A percentile compares a stretch with the other conserved stretches of the same genome.
Conservation (phyloP, 2,329 filamentous ascomycete genomes). For the Curvularia hawaiiensis region DNA sequence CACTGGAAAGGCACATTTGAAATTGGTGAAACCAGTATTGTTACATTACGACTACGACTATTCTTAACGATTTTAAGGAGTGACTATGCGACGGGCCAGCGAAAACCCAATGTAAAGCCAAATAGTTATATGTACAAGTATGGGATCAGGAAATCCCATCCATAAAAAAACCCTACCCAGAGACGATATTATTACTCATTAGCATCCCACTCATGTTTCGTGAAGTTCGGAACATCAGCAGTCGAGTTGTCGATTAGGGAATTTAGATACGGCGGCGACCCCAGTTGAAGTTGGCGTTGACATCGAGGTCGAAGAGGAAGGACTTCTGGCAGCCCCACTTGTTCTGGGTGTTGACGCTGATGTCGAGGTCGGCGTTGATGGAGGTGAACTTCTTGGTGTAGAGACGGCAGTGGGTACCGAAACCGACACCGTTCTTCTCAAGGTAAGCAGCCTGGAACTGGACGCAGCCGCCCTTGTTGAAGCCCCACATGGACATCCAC, state of each 20-base stretch:
- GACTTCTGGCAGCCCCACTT: slow-evolving; percentile 32
- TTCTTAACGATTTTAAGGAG: slow-evolving; percentile 13
- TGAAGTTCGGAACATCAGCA: background rate
- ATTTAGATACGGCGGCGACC: slow-evolving; percentile 3
- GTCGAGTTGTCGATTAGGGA: background rate
- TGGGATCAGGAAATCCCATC: background rate
- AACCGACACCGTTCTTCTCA: slow-evolving; percentile 28
- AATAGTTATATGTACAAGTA: slow-evolving; percentile 5
- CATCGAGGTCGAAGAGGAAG: slow-evolving; percentile 31
- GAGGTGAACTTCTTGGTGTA: slow-evolving; percentile 32
- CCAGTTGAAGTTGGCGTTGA: slow-evolving; percentile 31
- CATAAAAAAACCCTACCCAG: background rate
- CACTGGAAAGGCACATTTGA: too few species aligned
- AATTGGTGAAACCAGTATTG: slow-evolving; percentile 3
- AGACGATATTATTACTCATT: background rate
- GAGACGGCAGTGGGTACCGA: slow-evolving; percentile 35
- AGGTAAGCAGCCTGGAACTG: slow-evolving; percentile 35
- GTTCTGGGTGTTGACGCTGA: slow-evolving; percentile 18
- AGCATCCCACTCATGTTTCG: slow-evolving; percentile 1
- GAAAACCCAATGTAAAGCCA: slow-evolving; percentile 11
- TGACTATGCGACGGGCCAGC: slow-evolving; percentile 10
- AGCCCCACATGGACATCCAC: slow-evolving; percentile 23
- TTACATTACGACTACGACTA: slow-evolving; percentile 11
- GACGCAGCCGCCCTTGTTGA: slow-evolving; percentile 29
- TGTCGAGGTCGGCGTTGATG: slow-evolving; percentile 26